Base-by-base conservation (phyloP, 441 rosid genomes). In the Brassica balearica region DNA sequence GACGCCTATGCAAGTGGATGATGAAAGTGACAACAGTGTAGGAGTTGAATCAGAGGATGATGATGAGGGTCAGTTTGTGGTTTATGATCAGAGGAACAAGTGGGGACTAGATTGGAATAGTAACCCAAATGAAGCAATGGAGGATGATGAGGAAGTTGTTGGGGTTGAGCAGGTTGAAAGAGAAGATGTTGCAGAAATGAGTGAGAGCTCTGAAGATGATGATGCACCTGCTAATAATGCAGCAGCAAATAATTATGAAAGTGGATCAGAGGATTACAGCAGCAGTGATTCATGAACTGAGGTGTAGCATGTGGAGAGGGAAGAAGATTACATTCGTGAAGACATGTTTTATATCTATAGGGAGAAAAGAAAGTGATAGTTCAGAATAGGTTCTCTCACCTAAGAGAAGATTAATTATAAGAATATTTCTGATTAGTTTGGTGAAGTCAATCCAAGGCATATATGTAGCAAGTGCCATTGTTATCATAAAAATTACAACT, bases 11-110 rank as follows among this genome's bases (percentile, higher is more conserved):
- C 75, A 77, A 27, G 93, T 80, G 63, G 90, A 73, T 69, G 85
- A 80, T 55, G 88, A 88, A 22, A 90, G 90, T 82, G 89, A 85
- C 82, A 89, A 86, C 86, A 89, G 90, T 73, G 74, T 77, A 51
- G 91, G 82, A 53, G 92, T 74, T 61, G 97, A 89, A 64, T 87
- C 93, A 2, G 97, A 91, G 53, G 97, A 92, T 68, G 85, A 92
- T 55, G 97, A 91, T 12, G 76, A 87, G 75, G 89, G 73, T 58
- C 94, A 83, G 76, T 90, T 84, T 17, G 87, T 81, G 60, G 92
- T 72, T 34, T 89, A 81, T 38, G 23, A 74, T 43, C 95, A 81
- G 46, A 86, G 82, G 80, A 83, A 74, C 80, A 92, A 87, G 56
- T 89, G 97, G 95, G 94, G 80, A 7, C 81, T 77, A 20, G 82